Evolutionary conservation across 2,329 filamentous ascomycete genomes (phyloP).

Genomic region (Nigrospora oryzae): DNA sequence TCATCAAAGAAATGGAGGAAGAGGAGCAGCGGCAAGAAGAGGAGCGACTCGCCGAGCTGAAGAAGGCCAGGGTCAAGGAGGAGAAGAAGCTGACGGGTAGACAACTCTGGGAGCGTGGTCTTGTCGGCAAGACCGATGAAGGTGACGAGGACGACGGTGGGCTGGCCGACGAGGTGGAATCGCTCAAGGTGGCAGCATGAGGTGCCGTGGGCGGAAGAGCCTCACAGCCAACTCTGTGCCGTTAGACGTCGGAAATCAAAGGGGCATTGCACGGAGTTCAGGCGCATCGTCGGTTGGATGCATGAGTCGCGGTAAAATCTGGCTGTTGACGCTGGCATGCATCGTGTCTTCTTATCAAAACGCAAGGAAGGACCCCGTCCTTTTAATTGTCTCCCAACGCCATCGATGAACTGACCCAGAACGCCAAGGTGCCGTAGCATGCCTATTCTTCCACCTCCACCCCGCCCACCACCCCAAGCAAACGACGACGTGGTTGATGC

Average conservation of each 20-base stretch:
- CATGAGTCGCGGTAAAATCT: background rate
- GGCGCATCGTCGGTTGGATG: constrained; percentile 1
- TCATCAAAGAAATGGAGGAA: constrained; percentile 75
- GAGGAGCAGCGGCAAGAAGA: constrained; percentile 59
- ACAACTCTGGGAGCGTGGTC: constrained; percentile 70
- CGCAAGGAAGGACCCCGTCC: background rate
- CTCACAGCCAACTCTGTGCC: background rate
- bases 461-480: too few relatives aligned
- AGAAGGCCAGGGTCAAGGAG: constrained; percentile 68
- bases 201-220: background rate
- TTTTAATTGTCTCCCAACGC: constrained; percentile 2
- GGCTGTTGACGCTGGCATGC: background rate
- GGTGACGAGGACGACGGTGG: constrained; percentile 54
- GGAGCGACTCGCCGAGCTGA: constrained; percentile 73
- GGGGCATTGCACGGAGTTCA: constrained; percentile 4
- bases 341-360: background rate
- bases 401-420: background rate
- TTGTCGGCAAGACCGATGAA: constrained; percentile 58
- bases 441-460: too few relatives aligned
- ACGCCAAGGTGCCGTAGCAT: background rate
- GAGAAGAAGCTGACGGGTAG: constrained; percentile 63
- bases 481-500: too few relatives aligned
- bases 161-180: constrained; percentile 54
- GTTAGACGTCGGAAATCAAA: background rate
- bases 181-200: constrained; percentile 60